Conservation (phyloP, 108 stramenopile genomes). For the Nitzschia putrida region DNA sequence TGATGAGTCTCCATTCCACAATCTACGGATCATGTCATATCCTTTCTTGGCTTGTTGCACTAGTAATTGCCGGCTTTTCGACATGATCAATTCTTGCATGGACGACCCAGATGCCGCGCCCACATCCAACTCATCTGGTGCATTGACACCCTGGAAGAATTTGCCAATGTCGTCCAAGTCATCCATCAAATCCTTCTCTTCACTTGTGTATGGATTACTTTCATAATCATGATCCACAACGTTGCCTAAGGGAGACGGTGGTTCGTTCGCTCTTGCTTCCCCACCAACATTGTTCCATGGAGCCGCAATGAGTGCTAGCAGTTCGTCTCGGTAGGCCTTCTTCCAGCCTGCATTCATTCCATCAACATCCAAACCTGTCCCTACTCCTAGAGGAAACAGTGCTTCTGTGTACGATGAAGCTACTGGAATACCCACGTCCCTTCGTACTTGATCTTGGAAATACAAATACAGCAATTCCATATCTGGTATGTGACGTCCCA, state of each 20-base stretch:
- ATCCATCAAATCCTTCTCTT: slow-evolving; percentile 62
- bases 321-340: background rate
- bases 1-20: background rate
- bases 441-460: slow-evolving; percentile 12
- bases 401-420: background rate
- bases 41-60: slow-evolving; percentile 4
- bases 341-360: background rate
- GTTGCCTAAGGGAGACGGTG: background rate
- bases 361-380: slow-evolving; percentile 1
- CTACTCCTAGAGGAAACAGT: slow-evolving; percentile 3
- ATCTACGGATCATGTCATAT: background rate
- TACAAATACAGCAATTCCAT: slow-evolving; percentile 23
- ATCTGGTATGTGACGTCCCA: slow-evolving; percentile 19
- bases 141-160: slow-evolving; percentile 75
- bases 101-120: slow-evolving; percentile 73
- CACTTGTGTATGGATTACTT: background rate
- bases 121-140: slow-evolving; percentile 84
- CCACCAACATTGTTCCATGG: background rate
- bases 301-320: background rate
- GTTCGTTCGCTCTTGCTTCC: background rate
- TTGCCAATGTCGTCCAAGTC: slow-evolving; percentile 85
- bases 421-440: background rate
- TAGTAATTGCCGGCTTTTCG: slow-evolving; percentile 27
- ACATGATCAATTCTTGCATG: slow-evolving; percentile 75
- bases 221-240: background rate